Percentiles rank a stretch among this genome's conserved stretches.
phyloP scores from a whole-genome alignment of 495 filamentous ascomycete species.

The Glonium stellatum region DNA sequence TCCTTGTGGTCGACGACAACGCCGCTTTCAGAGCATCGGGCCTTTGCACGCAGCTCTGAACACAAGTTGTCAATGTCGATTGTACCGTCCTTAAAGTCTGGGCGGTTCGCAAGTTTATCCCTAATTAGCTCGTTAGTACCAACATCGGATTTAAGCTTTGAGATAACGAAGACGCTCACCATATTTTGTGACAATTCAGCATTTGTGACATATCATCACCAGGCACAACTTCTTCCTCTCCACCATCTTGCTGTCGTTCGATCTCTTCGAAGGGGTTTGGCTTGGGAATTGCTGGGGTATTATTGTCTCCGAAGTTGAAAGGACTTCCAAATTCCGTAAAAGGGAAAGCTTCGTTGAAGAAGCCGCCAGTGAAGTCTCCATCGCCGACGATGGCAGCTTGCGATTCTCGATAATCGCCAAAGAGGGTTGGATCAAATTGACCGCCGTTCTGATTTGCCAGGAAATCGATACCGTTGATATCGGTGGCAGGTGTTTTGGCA shows the following conservation, averaged over 20 bases:
- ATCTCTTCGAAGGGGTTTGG: constrained; percentile 67
- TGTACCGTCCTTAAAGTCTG: constrained; percentile 77
- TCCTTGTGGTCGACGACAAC: constrained; percentile 88
- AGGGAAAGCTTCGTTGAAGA: constrained; percentile 86
- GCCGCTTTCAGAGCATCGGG: constrained; percentile 86
- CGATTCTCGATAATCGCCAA: constrained; percentile 87
- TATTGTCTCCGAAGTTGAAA: constrained; percentile 55
- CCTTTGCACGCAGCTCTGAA: constrained; percentile 89
- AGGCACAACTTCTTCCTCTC: constrained; percentile 58
- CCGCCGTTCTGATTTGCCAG: constrained; percentile 77
- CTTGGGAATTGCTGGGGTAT: constrained; percentile 46
- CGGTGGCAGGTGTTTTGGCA: constrained; percentile 28
- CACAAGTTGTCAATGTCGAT: constrained; percentile 91
- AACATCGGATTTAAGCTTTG: background rate
- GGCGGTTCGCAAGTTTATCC: constrained; percentile 84
- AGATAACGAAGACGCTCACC: constrained; percentile 51
- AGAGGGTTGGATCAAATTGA: constrained; percentile 85
- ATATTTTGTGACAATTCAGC: constrained; percentile 83
- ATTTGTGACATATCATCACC: constrained; percentile 59
- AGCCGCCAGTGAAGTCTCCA: constrained; percentile 60
- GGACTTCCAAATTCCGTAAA: constrained; percentile 67
- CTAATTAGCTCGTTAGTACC: constrained; percentile 42
- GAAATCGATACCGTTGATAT: constrained; percentile 57
- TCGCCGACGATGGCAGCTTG: constrained; percentile 63
- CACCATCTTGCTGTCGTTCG: constrained; percentile 59